phyloP scores from a whole-genome alignment of 192 early-diverging fungal genomes.

The Rhizophagus prolifer region DNA sequence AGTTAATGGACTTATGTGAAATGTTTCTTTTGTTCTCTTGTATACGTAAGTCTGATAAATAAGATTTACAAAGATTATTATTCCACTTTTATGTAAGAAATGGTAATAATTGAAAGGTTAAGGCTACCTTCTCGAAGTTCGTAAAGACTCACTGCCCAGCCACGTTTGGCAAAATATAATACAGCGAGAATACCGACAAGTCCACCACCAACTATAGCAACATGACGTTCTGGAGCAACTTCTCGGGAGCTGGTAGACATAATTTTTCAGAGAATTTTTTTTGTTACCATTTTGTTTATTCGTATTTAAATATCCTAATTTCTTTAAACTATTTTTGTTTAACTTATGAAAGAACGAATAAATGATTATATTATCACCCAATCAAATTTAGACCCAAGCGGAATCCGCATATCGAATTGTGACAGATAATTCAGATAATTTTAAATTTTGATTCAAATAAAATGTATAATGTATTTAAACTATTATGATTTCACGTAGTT shows the following conservation, averaged over 20 bases:
- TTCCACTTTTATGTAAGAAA: background rate
- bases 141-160: constrained; percentile 86
- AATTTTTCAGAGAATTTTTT: background rate
- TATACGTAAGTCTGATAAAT: constrained; percentile 56
- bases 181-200: constrained; percentile 86
- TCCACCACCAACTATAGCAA: constrained; percentile 89
- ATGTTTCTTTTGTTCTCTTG: constrained; percentile 53
- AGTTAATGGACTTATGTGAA: constrained; percentile 84
- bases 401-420: no score
- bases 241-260: background rate
- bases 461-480: no score
- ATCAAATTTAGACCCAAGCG: no score
- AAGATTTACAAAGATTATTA: background rate
- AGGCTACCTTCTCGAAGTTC: constrained; percentile 77
- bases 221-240: constrained; percentile 34
- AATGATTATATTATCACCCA: no score
- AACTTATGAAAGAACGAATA: no score
- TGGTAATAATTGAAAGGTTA: background rate
- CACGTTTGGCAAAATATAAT: constrained; percentile 88
- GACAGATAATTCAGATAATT: no score
- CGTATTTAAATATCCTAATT: no score
- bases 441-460: no score
- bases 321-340: no score
- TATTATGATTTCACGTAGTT: no score
- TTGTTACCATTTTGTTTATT: no score